Evolutionary conservation across 176 grass and related monocot species (phyloP), one percentile per base, ranked within the genome.

Genomic region (Alopecurus myosuroides): DNA sequence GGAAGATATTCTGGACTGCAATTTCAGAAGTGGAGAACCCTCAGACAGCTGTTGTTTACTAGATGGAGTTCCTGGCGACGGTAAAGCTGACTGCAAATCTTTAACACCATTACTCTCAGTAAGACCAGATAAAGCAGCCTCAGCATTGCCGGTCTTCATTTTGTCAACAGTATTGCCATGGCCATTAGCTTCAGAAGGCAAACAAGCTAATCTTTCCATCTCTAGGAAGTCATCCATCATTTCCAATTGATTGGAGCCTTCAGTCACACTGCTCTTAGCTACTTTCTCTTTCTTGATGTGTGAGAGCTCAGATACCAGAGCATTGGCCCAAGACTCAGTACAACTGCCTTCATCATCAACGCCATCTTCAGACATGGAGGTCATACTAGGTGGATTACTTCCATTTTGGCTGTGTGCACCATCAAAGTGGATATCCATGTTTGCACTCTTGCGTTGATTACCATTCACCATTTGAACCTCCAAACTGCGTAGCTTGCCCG

Each of bases 191-290:
- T 91, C 90, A 84, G 88, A 64, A 68, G 93, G 44, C 85, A 91
- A 77, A 53, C 90, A 94, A 41, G 97, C 97, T 85, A 99, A 67
- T 83, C 66, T 99, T 86, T 99, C 97, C 97, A 99, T 99, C 90
- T 99, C 97, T 83, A 99, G 82, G 88, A 99, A 99, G 85, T 99
- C 97, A 99, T 99, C 97, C 97, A 99, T 99, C 62, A 99, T 82
- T 77, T 99, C 91, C 86, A 99, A 88, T 77, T 78, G 82, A 70
- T 50, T 92, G 34, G 97, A 89, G 58, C 84, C 87, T 57, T 92
- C 94, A 31, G 86, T 86, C 18, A 65, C 89, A 41, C 60, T 92
- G 70, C 74, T 69, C 84, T 94, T 95, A 42, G 70, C 65, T 30
- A 56, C 86, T 90, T 95, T 94, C 46, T 93, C 88, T 86, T 95